Evolutionary conservation across 2,329 filamentous ascomycete species (phyloP), one percentile per base, ranked within the genome.

Genomic region (Colletotrichum karsti): DNA sequence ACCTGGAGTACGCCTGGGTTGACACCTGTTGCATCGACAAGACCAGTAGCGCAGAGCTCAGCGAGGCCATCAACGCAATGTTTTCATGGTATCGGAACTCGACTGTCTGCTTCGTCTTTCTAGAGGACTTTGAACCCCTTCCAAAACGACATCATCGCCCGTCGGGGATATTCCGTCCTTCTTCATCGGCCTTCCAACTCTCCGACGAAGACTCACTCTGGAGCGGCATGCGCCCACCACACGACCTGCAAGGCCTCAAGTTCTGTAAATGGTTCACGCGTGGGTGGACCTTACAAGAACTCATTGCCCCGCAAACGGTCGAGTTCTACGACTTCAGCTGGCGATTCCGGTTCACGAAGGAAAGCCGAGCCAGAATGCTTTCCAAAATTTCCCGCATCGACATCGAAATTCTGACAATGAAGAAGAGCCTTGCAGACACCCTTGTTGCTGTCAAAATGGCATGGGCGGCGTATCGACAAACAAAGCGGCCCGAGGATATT

Each of bases 21-120:
- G 74, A 75, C 41, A 75, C 74, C 0, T 74, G 71, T 51, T 76
- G 74, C 62, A 76, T 76, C 42, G 72, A 75, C 63, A 75, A 75
- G 56, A 58, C 56, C n/a, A 74, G 70, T 63, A 73, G 70, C 33
- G 67, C 69, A 4, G 74, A 75, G 46, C 57, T 75, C 4, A 63
- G 66, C 12, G 72, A 75, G 37, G 70, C 70, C 2, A 72, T 74
- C 33, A 72, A 72, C 30, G 70, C 69, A 12, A 56, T 72, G 71
- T 73, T 61, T 20, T 10, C 33, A 1, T 75, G 73, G 74, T 75
- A 76, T 18, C 50, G 26, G n/a, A n/a, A 64, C 0, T 44, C 74
- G 1, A 20, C 55, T 2, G 33, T 63, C 2, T 76, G 74, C 24
- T 74, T 71, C 33, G 73, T 64, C 8, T 71, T 67, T 12, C 65